phyloP scores from a whole-genome alignment of 495 filamentous ascomycete genomes.

The Podospora pseudoanserina region DNA sequence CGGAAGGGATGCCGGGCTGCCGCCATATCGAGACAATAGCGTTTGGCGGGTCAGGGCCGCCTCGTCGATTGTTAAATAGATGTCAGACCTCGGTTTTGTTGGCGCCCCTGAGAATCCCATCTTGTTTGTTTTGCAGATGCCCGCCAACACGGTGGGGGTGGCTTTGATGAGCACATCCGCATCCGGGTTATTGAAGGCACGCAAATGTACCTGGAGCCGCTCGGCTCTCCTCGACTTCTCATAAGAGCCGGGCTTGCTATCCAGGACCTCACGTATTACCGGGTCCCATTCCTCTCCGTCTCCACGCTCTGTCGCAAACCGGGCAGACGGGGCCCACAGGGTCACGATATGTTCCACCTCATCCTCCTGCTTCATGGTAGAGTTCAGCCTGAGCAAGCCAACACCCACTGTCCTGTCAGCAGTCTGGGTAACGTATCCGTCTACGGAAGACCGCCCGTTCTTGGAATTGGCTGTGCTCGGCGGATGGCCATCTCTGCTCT shows the following conservation, averaged over 20 bases:
- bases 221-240: constrained; percentile 66
- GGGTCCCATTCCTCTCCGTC: constrained; percentile 72
- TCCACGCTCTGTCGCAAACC: constrained; percentile 44
- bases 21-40: constrained; percentile 72
- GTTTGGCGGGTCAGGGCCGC: constrained; percentile 72
- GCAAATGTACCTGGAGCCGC: constrained; percentile 69
- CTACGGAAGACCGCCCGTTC: constrained; percentile 41
- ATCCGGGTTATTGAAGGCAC: constrained; percentile 70
- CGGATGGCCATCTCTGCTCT: constrained; percentile 45
- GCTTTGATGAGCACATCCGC: constrained; percentile 73
- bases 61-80: constrained; percentile 82
- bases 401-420: constrained; percentile 68
- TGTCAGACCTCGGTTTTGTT: constrained; percentile 81
- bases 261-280: constrained; percentile 68
- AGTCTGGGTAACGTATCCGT: constrained; percentile 41
- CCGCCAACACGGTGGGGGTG: constrained; percentile 84
- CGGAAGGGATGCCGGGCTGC: constrained; percentile 68
- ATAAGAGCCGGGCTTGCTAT: constrained; percentile 68
- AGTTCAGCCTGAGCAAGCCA: constrained; percentile 75
- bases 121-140: constrained; percentile 72
- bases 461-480: constrained; percentile 56
- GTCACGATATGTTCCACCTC: constrained; percentile 74
- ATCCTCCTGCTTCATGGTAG: constrained; percentile 68
- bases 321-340: constrained; percentile 66
- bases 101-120: constrained; percentile 96